Evolutionary conservation across 306 rosid genomes (phyloP).

Genomic region (Coriaria nepalensis): DNA sequence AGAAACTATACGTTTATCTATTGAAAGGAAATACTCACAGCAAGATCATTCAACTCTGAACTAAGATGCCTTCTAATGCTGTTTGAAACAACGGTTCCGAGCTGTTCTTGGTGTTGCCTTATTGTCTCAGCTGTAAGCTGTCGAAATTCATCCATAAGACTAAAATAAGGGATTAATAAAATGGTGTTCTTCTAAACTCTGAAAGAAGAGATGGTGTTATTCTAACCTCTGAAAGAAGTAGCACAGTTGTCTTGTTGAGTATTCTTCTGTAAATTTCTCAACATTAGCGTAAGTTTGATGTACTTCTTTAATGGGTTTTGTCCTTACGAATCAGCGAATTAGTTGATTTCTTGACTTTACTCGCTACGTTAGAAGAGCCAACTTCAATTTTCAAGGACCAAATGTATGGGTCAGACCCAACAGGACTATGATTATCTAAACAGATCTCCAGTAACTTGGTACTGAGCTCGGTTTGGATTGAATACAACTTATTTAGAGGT

Average conservation of each 20-base stretch:
- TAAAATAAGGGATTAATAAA: constrained; percentile 1
- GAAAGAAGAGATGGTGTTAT: constrained; percentile 4
- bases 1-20: too few species aligned
- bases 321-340: constrained; percentile 30
- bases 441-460: too few species aligned
- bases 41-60: constrained; percentile 60
- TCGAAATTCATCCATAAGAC: constrained; percentile 15
- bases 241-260: constrained; percentile 49
- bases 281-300: constrained; percentile 39
- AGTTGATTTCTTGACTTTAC: constrained; percentile 28
- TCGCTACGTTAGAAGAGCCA: constrained; percentile 25
- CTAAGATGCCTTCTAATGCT: constrained; percentile 37
- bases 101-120: constrained; percentile 47
- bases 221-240: constrained; percentile 65
- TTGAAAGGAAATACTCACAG: constrained; percentile 39
- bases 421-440: too few species aligned
- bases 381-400: too few species aligned
- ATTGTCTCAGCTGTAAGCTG: constrained; percentile 60
- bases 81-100: constrained; percentile 46
- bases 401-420: too few species aligned
- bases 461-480: too few species aligned
- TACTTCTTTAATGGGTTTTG: constrained; percentile 29
- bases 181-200: too few species aligned
- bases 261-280: constrained; percentile 64
- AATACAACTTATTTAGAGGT: too few species aligned